Evolutionary conservation across 169 alveolate species (phyloP), one percentile per base, ranked within the genome.

Genomic region (Eimeria zaria): DNA sequence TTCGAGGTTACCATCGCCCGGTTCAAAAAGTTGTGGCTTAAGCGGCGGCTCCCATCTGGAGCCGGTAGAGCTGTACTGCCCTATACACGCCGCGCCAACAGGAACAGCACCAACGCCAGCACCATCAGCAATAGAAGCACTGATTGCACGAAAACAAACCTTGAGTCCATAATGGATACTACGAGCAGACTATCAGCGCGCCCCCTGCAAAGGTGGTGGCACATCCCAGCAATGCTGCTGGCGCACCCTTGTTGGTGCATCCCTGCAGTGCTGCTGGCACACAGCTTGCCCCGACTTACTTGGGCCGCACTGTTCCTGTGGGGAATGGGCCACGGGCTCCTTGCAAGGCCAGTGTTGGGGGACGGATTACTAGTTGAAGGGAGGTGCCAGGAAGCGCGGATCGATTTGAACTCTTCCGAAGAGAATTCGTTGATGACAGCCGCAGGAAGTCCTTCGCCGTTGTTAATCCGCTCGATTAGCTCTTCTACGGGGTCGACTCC

Each of bases 281-380:
- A 14, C 6, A n/a, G 30, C 80, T 33, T 20, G 46, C 78, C 39
- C 44, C 81, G 46, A n/a, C 96, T 33, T 51, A 95, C 97, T 90
- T 95, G 97, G n/a, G 96, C 96, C 41, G 74, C 69, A 20, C 96
- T 91, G 30, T 95, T 89, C 36, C 97, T 95, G 87, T 95, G 97
- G 18, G 97, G 95, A n/a, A 78, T 51, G 11, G 97, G 95, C 97
- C 97, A 95, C 5, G 97, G 96, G 97, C 97, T 97, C 41, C 60
- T 62, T 53, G 95, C 97, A 27, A 93, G 96, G 41, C 96, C 96
- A 18, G 44, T 58, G 60, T 88, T 62, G 64, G 80, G 73, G 51
- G 93, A 58, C 1, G 96, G 94, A 64, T 81, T 81, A 11, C 48
- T 71, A 4, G 90, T 88, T 24, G 96, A 88, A n/a, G 96, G 93